Base-by-base conservation (phyloP, 2,329 filamentous ascomycete genomes). In the Penicillium sp. region DNA sequence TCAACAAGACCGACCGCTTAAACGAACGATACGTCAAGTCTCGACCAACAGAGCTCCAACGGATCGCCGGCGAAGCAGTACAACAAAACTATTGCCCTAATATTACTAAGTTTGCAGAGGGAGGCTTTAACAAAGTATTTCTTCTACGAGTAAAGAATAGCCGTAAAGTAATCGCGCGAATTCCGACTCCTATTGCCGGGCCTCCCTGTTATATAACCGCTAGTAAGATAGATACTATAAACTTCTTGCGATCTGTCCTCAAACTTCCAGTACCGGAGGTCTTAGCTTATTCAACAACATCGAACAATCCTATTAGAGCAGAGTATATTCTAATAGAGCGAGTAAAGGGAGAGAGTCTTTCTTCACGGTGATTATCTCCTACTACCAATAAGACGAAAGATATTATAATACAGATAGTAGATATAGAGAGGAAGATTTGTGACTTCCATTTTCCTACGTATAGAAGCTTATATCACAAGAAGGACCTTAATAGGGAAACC, bases 251-350 rank as follows among this genome's bases (percentile, higher is more conserved):
- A 43, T 15, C 5, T 60, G 21, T 69, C n/a, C 63, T 72, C 16
- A 48, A 64, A 53, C 54, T 76, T 31, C 75, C 74, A 6, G 70
- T 78, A 13, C 75, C 75, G 0, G 59, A 71, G 50, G 56, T 78
- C 33, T 68, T 75, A 39, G 61, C 61, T 21, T 76, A 76, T 60
- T 77, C 69, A 15, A 34, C 68, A 34, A 68, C 66, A 25, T 57
- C 62, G 5, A 63, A 73, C 19, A 78, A 78, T 59, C 58, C 72
- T 9, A 70, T 76, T 43, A 72, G 74, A 19, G 71, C 73, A 47
- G 75, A 76, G 60, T 79, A 75, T 53, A 73, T 79, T 27, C 64
- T 79, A n/a, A 77, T 78, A 71, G 74, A 78, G 57, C 68, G 69
- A n/a, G 46, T 75, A 15, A 49, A 61, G 1, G 76, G 76, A 2